Evolutionary conservation across 2,329 filamentous ascomycete genomes (phyloP), one percentile per base, ranked within the genome.

Genomic region (Sporothrix humicola): DNA sequence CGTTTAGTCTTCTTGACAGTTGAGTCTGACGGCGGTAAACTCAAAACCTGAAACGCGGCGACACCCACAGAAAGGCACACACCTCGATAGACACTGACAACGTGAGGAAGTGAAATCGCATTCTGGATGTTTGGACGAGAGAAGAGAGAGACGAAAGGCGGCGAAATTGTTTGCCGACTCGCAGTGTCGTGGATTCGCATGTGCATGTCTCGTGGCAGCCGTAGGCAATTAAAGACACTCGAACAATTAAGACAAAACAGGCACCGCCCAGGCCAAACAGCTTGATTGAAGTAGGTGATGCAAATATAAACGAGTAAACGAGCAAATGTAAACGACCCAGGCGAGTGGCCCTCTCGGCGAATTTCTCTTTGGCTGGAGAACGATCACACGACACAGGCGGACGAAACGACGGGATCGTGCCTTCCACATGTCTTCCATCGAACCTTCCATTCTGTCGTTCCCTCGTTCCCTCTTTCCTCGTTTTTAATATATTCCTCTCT

Each of bases 21-120:
- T 56, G 52, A 56, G 4, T 46, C 12, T n/a, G 26, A 46, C 37
- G 63, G 71, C 71, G 71, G 63, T 20, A 72, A 72, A 72, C 42
- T 37, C 68, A 63, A 72, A 72, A 72, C 42, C 52, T 72, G 71
- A 72, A 72, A 72, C 71, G 42, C 46, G 56, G 50, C 63, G 42
- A 48, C 50, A 66, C 37, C 52, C 50, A 52, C 46, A 61, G n/a
- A 15, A 7, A n/a, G 15, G 48, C 31, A 26, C 52, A 23, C 20
- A 23, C 20, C n/a, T 8, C 50, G 20, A n/a, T 54, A 7, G 4
- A 52, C 13, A 2, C 46, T 48, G 31, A 31, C 31, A 7, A 7
- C 31, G 4, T 3, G 31, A 37, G 15, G 17, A 17, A 8, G 23
- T 58, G 54, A 26, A 58, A 54, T 9, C n/a, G 17, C 17, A 37